These are phyloP conservation scores for Rhipidocladum racemiflorum DNA, from an alignment of 176 grass and related monocot genomes.

Conservation along the genomic window DNA sequence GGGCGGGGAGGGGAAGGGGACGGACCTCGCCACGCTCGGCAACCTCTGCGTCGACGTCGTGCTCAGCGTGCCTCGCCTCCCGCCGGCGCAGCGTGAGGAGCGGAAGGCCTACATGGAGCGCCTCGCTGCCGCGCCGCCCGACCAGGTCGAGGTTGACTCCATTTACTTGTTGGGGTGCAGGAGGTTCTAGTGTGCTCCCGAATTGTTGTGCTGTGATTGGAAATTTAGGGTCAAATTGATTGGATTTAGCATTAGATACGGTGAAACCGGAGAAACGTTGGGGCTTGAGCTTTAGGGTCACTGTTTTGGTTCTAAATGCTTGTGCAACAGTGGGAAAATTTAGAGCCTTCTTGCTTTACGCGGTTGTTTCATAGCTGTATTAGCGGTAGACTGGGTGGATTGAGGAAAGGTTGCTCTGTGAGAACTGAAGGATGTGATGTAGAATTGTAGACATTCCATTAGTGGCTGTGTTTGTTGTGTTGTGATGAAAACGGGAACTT, in stretches of 20 bases:
- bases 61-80: conserved; percentile 73
- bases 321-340: not conserved
- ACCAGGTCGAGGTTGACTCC: conserved; percentile 52
- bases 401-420: not conserved
- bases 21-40: conserved; percentile 81
- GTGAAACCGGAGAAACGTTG: not conserved
- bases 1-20: conserved; percentile 27
- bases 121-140: conserved; percentile 66
- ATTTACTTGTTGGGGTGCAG: not conserved
- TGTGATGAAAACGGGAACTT: not conserved
- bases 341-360: not conserved
- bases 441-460: not conserved
- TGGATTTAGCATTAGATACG: not conserved
- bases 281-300: not conserved
- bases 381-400: not conserved
- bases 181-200: not conserved
- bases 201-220: not conserved
- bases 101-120: conserved; percentile 79
- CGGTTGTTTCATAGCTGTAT: not conserved
- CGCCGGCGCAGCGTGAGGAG: conserved; percentile 49
- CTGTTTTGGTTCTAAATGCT: not conserved
- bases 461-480: not conserved
- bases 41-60: conserved; percentile 94
- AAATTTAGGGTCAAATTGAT: not conserved
- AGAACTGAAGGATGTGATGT: not conserved